A percentile compares a stretch with the other conserved stretches of the same genome.
Conservation (phyloP, 352 stramenopile genomes). For the Halophytophthora batemanensis region DNA sequence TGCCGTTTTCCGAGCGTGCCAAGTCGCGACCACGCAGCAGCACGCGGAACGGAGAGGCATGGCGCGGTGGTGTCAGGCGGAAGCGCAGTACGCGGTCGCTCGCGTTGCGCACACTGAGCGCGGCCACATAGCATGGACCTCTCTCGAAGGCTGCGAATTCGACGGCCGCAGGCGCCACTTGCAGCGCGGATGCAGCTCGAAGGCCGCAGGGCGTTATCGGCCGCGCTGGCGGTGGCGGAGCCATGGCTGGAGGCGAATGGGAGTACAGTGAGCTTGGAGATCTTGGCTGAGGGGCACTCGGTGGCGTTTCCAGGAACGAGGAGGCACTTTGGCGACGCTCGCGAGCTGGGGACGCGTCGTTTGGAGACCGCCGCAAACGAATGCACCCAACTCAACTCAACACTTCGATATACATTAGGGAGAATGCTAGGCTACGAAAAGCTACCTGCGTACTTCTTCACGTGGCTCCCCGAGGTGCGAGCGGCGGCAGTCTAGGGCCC, state of each 20-base stretch:
- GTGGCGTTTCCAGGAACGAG: not conserved
- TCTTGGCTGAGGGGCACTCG: not conserved
- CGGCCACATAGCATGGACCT: constrained; percentile 60
- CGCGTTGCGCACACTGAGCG: constrained; percentile 61
- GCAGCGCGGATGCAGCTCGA: constrained; percentile 37
- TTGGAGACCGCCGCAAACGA: not conserved
- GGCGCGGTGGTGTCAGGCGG: constrained; percentile 43
- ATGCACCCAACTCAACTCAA: not conserved
- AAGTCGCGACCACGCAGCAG: constrained; percentile 55
- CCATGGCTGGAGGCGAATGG: constrained; percentile 9
- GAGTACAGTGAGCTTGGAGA: constrained; percentile 4
- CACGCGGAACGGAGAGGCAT: constrained; percentile 57
- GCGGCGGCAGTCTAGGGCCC: constrained; percentile 33
- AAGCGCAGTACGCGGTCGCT: constrained; percentile 63
- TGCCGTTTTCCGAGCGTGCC: constrained; percentile 62
- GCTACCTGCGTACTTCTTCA: no score
- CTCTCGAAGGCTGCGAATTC: constrained; percentile 68
- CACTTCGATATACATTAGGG: not conserved
- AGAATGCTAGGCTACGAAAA: no score
- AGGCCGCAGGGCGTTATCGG: constrained; percentile 22
- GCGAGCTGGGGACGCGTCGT: not conserved
- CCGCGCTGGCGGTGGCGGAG: constrained; percentile 1
- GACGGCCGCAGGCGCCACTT: constrained; percentile 54
- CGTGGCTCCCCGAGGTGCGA: no score
- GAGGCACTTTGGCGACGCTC: not conserved